Evolutionary conservation across 768 basidiomycete species (phyloP).

Genomic region (Strobilomyces dryophilus): DNA sequence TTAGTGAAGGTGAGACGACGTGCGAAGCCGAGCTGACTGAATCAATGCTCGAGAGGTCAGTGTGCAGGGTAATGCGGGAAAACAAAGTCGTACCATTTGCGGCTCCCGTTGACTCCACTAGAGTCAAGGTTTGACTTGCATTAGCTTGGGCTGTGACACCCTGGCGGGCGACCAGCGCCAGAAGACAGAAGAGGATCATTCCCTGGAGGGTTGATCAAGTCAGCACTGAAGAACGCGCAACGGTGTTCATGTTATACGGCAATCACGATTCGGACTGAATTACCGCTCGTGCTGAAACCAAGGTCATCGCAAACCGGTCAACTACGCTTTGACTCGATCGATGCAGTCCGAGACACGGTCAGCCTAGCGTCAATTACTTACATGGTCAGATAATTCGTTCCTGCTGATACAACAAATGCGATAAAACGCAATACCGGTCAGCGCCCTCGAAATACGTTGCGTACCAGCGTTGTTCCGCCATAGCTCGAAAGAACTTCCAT

Average conservation of each 20-base stretch:
- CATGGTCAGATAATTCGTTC: too few relatives aligned
- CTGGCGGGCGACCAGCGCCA: slow-evolving; percentile 17
- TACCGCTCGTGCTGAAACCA: neutral
- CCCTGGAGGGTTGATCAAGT: neutral
- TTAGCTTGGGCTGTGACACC: slow-evolving; percentile 10
- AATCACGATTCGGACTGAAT: slow-evolving; percentile 7
- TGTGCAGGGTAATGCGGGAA: neutral
- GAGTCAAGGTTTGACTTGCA: slow-evolving; percentile 1
- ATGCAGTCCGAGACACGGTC: too few relatives aligned
- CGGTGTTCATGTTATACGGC: neutral
- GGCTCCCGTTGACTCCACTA: neutral
- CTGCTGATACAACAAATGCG: too few relatives aligned
- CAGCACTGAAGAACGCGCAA: neutral
- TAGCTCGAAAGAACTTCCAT: too few relatives aligned
- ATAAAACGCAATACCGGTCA: too few relatives aligned
- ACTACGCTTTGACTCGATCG: too few relatives aligned
- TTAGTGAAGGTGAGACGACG: neutral
- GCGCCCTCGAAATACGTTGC: too few relatives aligned
- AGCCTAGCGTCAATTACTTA: too few relatives aligned
- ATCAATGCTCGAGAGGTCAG: neutral
- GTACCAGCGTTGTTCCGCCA: too few relatives aligned
- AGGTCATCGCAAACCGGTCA: slow-evolving; percentile 6
- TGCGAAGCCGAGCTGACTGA: neutral
- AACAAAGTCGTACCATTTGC: neutral
- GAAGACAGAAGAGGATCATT: slow-evolving; percentile 10